Conservation (phyloP, 257 asterid species). For the Ilex aquifolium region DNA sequence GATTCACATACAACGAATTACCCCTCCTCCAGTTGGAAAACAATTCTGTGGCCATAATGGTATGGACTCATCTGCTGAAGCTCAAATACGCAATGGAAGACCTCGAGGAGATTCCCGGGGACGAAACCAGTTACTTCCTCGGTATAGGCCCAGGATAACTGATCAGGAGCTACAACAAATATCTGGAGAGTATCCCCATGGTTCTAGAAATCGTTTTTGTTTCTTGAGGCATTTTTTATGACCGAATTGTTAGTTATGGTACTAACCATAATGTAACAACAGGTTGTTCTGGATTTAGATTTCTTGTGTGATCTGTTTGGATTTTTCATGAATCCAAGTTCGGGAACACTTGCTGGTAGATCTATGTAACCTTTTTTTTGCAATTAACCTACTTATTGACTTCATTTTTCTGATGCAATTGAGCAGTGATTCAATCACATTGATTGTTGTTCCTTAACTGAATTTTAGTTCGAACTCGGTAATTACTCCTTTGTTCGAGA, state of each 20-base stretch:
- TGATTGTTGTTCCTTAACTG: constrained; percentile 39
- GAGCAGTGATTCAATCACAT: neutral
- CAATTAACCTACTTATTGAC: constrained; percentile 7
- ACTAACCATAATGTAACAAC: neutral
- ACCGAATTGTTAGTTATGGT: neutral
- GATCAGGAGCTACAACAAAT: constrained; percentile 61
- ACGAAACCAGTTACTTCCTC: constrained; percentile 58
- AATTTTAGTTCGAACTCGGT: constrained; percentile 55
- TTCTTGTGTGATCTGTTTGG: neutral
- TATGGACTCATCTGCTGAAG: constrained; percentile 40
- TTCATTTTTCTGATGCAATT: neutral
- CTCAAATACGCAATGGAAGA: constrained; percentile 41
- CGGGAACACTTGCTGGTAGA: neutral
- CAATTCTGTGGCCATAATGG: constrained; percentile 32
- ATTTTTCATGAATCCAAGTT: neutral
- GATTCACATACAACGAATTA: constrained; percentile 24
- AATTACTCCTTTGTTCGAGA: constrained; percentile 84
- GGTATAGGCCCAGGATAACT: constrained; percentile 62
- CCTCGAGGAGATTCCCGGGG: constrained; percentile 49
- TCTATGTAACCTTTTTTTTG: constrained; percentile 1
- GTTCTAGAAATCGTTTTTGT: constrained; percentile 9
- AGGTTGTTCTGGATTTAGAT: neutral
- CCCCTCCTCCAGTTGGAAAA: constrained; percentile 31
- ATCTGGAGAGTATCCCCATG: constrained; percentile 72
- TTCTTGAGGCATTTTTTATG: constrained; percentile 6